Conservation (phyloP, 2,329 filamentous ascomycete species). For the Pseudogymnoascus destructans region DNA sequence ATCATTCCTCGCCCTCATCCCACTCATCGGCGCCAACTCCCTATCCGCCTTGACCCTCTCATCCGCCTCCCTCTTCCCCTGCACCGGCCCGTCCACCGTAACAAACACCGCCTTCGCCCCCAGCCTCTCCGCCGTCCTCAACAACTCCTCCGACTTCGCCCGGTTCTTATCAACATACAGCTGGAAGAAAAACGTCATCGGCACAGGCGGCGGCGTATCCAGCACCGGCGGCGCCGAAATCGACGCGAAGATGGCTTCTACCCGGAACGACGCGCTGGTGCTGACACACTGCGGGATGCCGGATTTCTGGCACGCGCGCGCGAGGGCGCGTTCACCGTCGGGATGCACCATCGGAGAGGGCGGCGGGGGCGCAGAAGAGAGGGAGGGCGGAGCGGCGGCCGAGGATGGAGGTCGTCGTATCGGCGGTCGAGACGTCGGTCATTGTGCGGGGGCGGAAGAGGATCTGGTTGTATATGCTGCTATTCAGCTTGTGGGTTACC, state of each 20-base stretch:
- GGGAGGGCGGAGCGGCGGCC: constrained; percentile 40
- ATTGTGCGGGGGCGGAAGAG: constrained; percentile 46
- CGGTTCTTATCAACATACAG: constrained; percentile 48
- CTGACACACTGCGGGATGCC: constrained; percentile 48
- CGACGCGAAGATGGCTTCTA: constrained; percentile 36
- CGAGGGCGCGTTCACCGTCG: constrained; percentile 48
- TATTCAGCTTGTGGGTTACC: constrained; percentile 45
- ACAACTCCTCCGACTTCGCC: constrained; percentile 35
- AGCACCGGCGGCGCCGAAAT: constrained; percentile 15
- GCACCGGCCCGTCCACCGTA: constrained; percentile 44
- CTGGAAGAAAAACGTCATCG: constrained; percentile 40
- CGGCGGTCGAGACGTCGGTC: constrained; percentile 40
- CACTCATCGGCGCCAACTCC: constrained; percentile 36
- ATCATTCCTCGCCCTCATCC: constrained; percentile 37
- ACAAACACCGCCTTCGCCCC: constrained; percentile 42
- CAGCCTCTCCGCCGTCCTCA: constrained; percentile 33
- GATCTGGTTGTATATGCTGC: constrained; percentile 40
- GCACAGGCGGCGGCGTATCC: constrained; percentile 17
- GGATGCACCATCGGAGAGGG: constrained; percentile 52
- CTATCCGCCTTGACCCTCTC: constrained; percentile 35
- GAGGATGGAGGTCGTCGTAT: constrained; percentile 40
- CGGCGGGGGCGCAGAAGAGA: constrained; percentile 50
- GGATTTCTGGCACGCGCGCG: constrained; percentile 35
- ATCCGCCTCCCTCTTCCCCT: constrained; percentile 40
- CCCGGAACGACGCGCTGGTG: constrained; percentile 46